Base-by-base conservation (phyloP, 805 yeast species). In the Sungouiozyma intestinalis region DNA sequence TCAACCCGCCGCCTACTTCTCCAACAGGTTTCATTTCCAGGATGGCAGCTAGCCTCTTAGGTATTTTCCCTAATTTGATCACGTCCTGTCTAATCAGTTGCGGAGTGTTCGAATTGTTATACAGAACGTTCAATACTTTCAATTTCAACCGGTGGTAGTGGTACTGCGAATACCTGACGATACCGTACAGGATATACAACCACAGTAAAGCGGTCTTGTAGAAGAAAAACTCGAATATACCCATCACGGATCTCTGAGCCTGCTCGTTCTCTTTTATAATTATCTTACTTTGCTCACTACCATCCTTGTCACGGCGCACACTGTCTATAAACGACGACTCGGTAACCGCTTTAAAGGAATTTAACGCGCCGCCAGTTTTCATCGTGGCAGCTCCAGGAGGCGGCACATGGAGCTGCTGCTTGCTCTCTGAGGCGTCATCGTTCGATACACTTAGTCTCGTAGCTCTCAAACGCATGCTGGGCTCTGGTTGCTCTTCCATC, bases 1-100 rank as follows among this genome's bases (percentile, higher is more conserved):
- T 85, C 35, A 81, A 62, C 2, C 97, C 97, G 27, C 95, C 95
- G 45, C 87, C 90, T 52, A 85, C 94, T 51, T 80, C 90, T 47
- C 81, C 84, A 44, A 78, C 86, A 20, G 80, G 73, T 54, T 78
- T 79, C 57, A 79, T 72, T 50, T 76, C 79, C 44, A 92, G 64
- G n/a, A 90, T 77, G 16, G 84, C 77, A 7, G 94, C 81, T 17
- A 92, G 54, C 39, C 83, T 72, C 48, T 71, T 73, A 3, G 98
- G 98, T 18, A 86, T 72, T 61, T 92, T 92, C 35, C 71, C 57
- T 43, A 90, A 65, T 52, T 76, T 75, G 46, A 67, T 68, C 32
- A 86, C 86, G 63, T 90, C 97, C 47, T 81, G 80, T 49, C 94
- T 77, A 48, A 90, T 86, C 42, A 87, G 67, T 53, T 82, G 87